These are phyloP conservation scores for Globisporangium parvum DNA, from an alignment of 352 stramenopile species.

Conservation along the genomic window DNA sequence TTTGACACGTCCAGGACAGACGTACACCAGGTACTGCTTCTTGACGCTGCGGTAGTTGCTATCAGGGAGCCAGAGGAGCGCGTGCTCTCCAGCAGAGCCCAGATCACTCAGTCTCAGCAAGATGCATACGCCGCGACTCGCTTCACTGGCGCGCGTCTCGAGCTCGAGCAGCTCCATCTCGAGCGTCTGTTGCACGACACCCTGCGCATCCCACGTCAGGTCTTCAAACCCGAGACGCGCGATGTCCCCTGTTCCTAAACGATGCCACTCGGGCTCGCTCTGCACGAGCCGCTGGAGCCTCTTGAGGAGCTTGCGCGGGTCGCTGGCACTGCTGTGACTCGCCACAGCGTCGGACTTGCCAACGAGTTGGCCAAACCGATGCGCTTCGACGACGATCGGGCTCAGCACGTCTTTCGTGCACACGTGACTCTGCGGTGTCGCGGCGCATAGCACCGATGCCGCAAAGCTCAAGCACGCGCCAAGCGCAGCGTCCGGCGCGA, in stretches of 20 bases:
- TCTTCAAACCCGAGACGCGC: slow-evolving; percentile 29
- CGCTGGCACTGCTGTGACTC: not conserved
- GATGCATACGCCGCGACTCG: slow-evolving; percentile 24
- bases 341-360: slow-evolving; percentile 6
- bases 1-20: slow-evolving; percentile 59
- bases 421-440: slow-evolving; percentile 16
- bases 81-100: slow-evolving; percentile 14
- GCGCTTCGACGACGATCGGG: slow-evolving; percentile 48
- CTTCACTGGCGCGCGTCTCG: slow-evolving; percentile 22
- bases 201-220: slow-evolving; percentile 56
- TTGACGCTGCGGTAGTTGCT: slow-evolving; percentile 9
- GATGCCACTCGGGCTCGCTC: slow-evolving; percentile 7
- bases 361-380: slow-evolving; percentile 41
- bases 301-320: slow-evolving; percentile 25
- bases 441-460: slow-evolving; percentile 21
- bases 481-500: slow-evolving; percentile 22
- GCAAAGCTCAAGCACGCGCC: slow-evolving; percentile 44
- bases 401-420: slow-evolving; percentile 44
- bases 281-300: slow-evolving; percentile 2
- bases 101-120: slow-evolving; percentile 18
- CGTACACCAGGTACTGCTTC: slow-evolving; percentile 46
- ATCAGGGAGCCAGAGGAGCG: slow-evolving; percentile 39
- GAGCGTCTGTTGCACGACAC: slow-evolving; percentile 33
- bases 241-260: slow-evolving; percentile 6
- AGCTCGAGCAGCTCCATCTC: slow-evolving; percentile 61